phyloP scores from a whole-genome alignment of 176 grass and related monocot species.

The barley (Hordeum vulgare) region MorexV3_pseudomolecules_assembly NC_058521.1:592290812-592291311 shows the following conservation, averaged over 20 bases:
- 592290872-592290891: neutral
- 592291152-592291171: constrained; percentile 6
- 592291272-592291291: neutral
- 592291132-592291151: constrained; percentile 14
- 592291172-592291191: neutral
- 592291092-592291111: constrained; percentile 25
- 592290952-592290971: neutral
- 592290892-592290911: neutral
- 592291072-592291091: neutral
- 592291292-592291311: neutral
- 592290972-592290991: constrained; percentile 4
- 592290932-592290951: too few relatives aligned
- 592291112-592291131: constrained; percentile 40
- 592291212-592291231: neutral
- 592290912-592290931: constrained; percentile 8
- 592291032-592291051: neutral
- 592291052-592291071: neutral
- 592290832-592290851: neutral
- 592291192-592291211: neutral
- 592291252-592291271: neutral
- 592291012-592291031: neutral
- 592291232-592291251: neutral
- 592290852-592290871: neutral
- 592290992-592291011: constrained; percentile 15
- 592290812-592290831: constrained; percentile 7